Evolutionary conservation across 768 basidiomycete species (phyloP), one percentile per base, ranked within the genome.

Genomic region (Erythrobasidium yunnanense): DNA sequence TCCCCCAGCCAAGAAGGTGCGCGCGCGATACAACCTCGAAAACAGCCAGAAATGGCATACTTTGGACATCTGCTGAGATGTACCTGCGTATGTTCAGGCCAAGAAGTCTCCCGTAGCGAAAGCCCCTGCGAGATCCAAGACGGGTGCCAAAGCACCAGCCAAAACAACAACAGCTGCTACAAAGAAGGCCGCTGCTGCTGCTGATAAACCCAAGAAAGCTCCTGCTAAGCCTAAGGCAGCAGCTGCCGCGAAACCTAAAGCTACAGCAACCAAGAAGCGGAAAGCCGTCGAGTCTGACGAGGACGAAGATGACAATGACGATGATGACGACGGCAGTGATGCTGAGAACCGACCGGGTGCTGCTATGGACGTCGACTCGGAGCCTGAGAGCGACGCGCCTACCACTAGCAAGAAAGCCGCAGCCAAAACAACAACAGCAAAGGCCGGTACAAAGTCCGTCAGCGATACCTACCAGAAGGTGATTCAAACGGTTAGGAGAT

Each of bases 401-500:
- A 47, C 34, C 27, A 49, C 62, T 13, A 34, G 83, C 6, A 79
- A 87, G 70, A 83, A 78, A 18, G 81, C 86, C 51, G 84, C 84
- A 23, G 79, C 80, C 60, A 73, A 70, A 82, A 83, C 69, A 84
- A 87, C 72, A 80, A 79, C 34, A 80, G 83, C 32, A 79, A 79
- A 62, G 78, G 78, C 71, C 75, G 51, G 51, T 15, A 54, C 55
- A 56, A 67, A 67, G 56, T 58, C 45, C 23, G 67, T 60, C 1
- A 65, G 63, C 29, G 67, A 68, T 11, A 51, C 25, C 1, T 68
- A 68, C 42, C 67, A 68, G 51, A 68, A 68, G 67, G 66, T 62
- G 62, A 18, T 38, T 20, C 33, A 22, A 4, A 8, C 32, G 18
- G 22, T 38, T 55, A 6, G 4, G 4, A 11, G 4, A 23, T 38